Conservation (phyloP, 202 grass and related monocot genomes). For the Eragrostis tef region DNA sequence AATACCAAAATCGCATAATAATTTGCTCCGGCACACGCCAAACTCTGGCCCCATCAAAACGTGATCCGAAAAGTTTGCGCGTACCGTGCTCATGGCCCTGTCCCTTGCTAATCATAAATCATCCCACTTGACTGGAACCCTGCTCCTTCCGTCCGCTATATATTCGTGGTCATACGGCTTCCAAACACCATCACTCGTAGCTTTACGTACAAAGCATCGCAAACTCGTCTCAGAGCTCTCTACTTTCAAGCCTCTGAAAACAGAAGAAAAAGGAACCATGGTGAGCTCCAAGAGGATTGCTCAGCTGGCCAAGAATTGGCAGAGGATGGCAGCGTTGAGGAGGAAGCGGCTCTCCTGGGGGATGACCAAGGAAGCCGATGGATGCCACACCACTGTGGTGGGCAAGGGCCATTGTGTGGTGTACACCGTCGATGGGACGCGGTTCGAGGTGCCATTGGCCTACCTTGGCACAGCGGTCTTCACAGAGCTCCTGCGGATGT, state of each 20-base stretch:
- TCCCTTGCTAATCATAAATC: conserved; percentile 16
- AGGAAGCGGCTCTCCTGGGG: conserved; percentile 41
- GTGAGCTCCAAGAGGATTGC: conserved; percentile 41
- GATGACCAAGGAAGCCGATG: neutral
- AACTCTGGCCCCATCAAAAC: conserved; percentile 20
- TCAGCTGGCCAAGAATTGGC: conserved; percentile 54
- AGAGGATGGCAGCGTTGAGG: conserved; percentile 44
- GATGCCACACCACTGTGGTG: conserved; percentile 28
- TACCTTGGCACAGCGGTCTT: conserved; percentile 49
- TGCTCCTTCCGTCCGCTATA: conserved; percentile 41
- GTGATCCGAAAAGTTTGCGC: conserved; percentile 4
- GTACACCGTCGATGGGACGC: conserved; percentile 45
- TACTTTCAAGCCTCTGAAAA: neutral
- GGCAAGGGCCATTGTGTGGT: conserved; percentile 51
- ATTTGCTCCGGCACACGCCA: conserved; percentile 18
- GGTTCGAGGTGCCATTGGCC: conserved; percentile 56
- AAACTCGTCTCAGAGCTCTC: neutral
- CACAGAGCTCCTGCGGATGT: conserved; percentile 50
- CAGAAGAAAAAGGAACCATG: conserved; percentile 32
- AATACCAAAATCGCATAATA: conserved; percentile 7
- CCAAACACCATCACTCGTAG: conserved; percentile 32
- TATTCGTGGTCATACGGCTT: neutral
- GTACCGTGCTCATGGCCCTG: conserved; percentile 34
- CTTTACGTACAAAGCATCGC: conserved; percentile 6
- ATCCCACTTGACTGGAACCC: neutral